Evolutionary conservation across 768 basidiomycete species (phyloP), one percentile per base, ranked within the genome.

Genomic region (Suillus tomentosus): DNA sequence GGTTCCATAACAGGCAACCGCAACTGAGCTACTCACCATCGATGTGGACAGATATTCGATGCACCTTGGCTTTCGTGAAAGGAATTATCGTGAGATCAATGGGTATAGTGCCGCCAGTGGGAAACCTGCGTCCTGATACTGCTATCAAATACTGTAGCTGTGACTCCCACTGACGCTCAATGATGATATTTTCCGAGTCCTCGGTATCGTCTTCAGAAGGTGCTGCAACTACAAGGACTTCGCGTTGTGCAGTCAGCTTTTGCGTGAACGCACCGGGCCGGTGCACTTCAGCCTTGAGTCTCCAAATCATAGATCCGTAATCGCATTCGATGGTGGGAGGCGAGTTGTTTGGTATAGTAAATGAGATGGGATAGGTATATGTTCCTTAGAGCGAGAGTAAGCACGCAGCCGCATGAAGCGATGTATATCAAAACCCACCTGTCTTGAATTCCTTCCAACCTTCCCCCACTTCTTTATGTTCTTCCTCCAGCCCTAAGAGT

Each of bases 291-390:
- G 92, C 96, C 70, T 88, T 91, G 31, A 99, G 84, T 45, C 79
- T 78, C 85, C 97, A 99, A 1, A 73, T 71, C 5, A 97, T 90
- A 2, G 85, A 82, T 9, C 95, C 96, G 68, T 84, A 89, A 45
- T 89, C 86, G 65, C 88, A 87, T 48, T 82, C 79, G 66, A 98
- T 80, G 0, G 88, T 87, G 1, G 97, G 94, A 5, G 96, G 96
- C 14, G 91, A 83, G 65, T 85, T 80, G 5, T 87, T 79, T 0
- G 96, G 95, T 62, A 99, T 87, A 11, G 90, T 78, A 74, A 99
- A 95, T 6, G 94, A 94, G 69, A 99, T 92, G 1, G 97, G 96
- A 75, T 94, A 99, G 17, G 92, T 95, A 73, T 99, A 98, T 6
- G 89, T 91, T 40, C 96, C 96, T 93, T 67, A 10, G 48, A 57